Conservation (phyloP, 495 filamentous ascomycete species). For the Platismatia glauca region DNA sequence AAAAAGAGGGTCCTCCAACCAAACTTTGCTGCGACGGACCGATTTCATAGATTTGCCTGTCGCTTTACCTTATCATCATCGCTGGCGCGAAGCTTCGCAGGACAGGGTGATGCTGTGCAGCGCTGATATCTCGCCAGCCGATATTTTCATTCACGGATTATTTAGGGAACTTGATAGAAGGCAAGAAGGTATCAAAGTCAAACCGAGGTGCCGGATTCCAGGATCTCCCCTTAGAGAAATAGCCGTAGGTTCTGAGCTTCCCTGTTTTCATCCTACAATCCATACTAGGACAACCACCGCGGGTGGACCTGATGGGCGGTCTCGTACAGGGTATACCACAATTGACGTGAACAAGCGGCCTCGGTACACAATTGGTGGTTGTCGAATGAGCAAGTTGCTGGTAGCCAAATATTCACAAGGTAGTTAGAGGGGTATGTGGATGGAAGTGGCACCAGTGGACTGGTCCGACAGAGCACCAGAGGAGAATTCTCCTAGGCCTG, state of each 20-base stretch:
- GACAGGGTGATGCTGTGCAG: background rate
- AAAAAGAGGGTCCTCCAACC: constrained; percentile 1
- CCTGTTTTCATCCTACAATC: no score
- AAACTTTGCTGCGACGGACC: constrained; percentile 6
- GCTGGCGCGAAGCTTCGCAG: background rate
- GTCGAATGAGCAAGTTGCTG: background rate
- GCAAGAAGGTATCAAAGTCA: no score
- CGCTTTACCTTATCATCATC: background rate
- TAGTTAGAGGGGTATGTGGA: background rate
- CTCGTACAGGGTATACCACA: no score
- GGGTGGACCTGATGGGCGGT: no score
- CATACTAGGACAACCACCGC: no score
- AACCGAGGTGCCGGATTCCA: no score
- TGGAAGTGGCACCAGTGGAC: background rate
- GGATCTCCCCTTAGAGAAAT: background rate
- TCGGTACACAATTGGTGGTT: background rate
- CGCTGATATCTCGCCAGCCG: background rate
- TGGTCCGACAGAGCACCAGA: background rate
- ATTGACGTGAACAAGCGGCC: no score
- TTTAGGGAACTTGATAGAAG: no score
- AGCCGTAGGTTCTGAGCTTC: background rate
- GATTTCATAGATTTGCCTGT: background rate
- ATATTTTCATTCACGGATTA: background rate
- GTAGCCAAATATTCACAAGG: no score
- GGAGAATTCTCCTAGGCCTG: constrained; percentile 7